Evolutionary conservation across 2,329 filamentous ascomycete species (phyloP).

Genomic region (Ambrosiella beaveri): DNA sequence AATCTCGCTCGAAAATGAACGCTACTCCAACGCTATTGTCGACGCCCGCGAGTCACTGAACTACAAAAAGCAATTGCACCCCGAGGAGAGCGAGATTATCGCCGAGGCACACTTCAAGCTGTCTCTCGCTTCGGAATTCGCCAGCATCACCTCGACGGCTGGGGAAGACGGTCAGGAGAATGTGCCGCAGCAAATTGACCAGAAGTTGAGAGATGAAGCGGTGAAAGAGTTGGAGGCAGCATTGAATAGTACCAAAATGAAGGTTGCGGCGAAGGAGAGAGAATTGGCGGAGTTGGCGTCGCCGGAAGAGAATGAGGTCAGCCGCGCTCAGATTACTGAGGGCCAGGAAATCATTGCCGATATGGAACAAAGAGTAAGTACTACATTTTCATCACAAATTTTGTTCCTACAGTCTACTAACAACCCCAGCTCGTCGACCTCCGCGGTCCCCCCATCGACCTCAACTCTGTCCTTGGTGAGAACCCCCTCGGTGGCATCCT

Average conservation of each 20-base stretch:
- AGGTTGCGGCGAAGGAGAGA: conserved; percentile 52
- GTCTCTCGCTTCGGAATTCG: conserved; percentile 85
- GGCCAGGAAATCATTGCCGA: conserved; percentile 64
- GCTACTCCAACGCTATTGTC: conserved; percentile 66
- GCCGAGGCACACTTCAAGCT: conserved; percentile 96
- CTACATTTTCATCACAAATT: background rate
- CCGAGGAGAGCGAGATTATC: conserved; percentile 65
- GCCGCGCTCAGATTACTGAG: conserved; percentile 46
- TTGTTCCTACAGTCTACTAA: background rate
- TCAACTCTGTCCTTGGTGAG: conserved; percentile 37
- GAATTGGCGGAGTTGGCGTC: conserved; percentile 44
- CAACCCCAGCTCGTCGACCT: conserved; percentile 47
- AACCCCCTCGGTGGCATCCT: conserved; percentile 38
- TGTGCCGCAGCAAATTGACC: conserved; percentile 35
- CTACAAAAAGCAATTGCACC: conserved; percentile 63
- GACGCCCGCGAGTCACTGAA: conserved; percentile 64
- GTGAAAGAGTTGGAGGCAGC: conserved; percentile 54
- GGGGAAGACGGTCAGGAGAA: conserved; percentile 28
- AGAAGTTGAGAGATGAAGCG: conserved; percentile 53
- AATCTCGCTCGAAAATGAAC: conserved; percentile 92
- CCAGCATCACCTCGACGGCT: conserved; percentile 51
- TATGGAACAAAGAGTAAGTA: conserved; percentile 54
- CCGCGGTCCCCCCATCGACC: conserved; percentile 41
- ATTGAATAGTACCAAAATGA: conserved; percentile 53
- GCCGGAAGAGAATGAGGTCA: conserved; percentile 49